A percentile compares a stretch with the other conserved stretches of the same genome.
These are phyloP conservation scores for Arthroderma sp. DNA, from an alignment of 2,329 filamentous ascomycete species.

Conservation along the genomic window DNA sequence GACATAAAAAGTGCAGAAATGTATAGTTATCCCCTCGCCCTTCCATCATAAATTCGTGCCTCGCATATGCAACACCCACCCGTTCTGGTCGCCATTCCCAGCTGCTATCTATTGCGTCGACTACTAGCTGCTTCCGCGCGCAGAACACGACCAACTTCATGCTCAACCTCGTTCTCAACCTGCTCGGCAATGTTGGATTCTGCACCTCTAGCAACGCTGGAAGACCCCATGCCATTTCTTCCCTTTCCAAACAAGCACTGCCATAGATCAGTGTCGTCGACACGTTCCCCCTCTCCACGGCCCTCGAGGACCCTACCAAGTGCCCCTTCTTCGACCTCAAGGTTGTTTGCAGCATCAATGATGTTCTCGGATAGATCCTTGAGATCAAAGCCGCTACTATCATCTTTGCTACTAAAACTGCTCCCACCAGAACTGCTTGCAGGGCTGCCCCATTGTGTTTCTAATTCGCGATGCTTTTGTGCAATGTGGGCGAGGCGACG, in stretches of 20 bases:
- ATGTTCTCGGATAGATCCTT: conserved; percentile 40
- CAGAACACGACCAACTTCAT: conserved; percentile 38
- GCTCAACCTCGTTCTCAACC: conserved; percentile 18
- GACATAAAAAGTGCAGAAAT: too few relatives aligned
- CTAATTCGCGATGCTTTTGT: conserved; percentile 25
- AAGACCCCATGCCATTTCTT: conserved; percentile 15
- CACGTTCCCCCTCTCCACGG: conserved; percentile 61
- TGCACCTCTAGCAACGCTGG: neutral
- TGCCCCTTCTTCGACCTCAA: conserved; percentile 63
- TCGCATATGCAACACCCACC: too few relatives aligned
- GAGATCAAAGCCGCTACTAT: neutral
- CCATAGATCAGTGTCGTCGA: conserved; percentile 71
- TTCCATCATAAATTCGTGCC: too few relatives aligned
- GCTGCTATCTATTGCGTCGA: neutral
- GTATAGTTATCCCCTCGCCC: too few relatives aligned
- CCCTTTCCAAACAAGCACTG: conserved; percentile 65
- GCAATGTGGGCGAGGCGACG: conserved; percentile 67
- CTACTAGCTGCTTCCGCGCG: conserved; percentile 43
- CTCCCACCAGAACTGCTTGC: conserved; percentile 16
- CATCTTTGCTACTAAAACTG: neutral
- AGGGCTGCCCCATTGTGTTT: conserved; percentile 19
- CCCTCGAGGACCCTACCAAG: conserved; percentile 59
- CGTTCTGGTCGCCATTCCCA: too few relatives aligned
- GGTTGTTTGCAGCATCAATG: conserved; percentile 73
- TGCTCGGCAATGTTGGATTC: conserved; percentile 5